These are phyloP conservation scores for Deinandra increscens DNA, from an alignment of 129 eudicot species.

Conservation along the genomic window DNA sequence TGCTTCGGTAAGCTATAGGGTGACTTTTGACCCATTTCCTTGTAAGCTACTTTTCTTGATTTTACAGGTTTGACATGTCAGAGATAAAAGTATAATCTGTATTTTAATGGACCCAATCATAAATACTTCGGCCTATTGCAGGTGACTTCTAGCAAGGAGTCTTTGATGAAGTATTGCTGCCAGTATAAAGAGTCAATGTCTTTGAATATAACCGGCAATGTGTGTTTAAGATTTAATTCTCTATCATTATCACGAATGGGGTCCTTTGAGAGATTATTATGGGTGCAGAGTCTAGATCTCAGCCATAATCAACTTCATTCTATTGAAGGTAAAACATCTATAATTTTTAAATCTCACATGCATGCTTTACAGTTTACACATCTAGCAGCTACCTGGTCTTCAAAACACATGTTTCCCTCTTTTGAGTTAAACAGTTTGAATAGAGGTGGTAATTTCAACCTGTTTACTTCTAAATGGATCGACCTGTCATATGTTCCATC, in stretches of 20 bases:
- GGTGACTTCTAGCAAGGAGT: slow-evolving; percentile 59
- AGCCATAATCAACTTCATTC: slow-evolving; percentile 85
- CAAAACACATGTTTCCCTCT: not conserved
- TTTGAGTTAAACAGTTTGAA: slow-evolving; percentile 15
- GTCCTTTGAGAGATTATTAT: slow-evolving; percentile 57
- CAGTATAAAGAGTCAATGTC: slow-evolving; percentile 48
- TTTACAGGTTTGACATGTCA: slow-evolving; percentile 1
- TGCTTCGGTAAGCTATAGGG: too few species aligned
- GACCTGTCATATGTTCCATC: not conserved
- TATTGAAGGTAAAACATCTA: slow-evolving; percentile 66
- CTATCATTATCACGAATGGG: slow-evolving; percentile 69
- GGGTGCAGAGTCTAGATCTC: slow-evolving; percentile 92
- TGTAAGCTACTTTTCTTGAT: not conserved
- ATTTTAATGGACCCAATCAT: not conserved
- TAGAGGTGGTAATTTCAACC: not conserved
- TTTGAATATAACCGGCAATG: slow-evolving; percentile 19
- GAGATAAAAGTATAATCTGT: not conserved
- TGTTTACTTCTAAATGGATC: not conserved
- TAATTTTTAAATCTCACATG: not conserved
- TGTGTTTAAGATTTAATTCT: slow-evolving; percentile 55
- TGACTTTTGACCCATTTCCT: not conserved
- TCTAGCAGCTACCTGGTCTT: slow-evolving; percentile 1
- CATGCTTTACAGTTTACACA: not conserved
- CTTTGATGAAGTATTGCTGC: slow-evolving; percentile 51
- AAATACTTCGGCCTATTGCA: slow-evolving; percentile 29